Evolutionary conservation across 208 protist species (phyloP), one percentile per base, ranked within the genome.

Genomic region (Crithidia fasciculata): DNA sequence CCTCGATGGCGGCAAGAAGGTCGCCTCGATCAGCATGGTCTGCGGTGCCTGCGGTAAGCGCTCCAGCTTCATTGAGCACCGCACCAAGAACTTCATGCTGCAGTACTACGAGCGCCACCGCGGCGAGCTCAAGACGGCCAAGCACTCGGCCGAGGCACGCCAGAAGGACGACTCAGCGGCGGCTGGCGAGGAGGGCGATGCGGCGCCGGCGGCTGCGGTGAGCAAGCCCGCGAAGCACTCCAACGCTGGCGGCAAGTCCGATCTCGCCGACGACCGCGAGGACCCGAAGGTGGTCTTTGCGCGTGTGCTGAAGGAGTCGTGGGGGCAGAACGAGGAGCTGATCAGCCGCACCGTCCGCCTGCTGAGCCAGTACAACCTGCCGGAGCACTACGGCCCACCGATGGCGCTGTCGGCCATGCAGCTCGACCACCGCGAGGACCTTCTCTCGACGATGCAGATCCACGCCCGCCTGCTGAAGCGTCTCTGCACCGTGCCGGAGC

Each of bases 61-160:
- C 15, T 73, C 80, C 12, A 45, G 16, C 47, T 72, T 85, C 7
- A 60, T 73, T 16, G 80, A 83, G 13, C 59, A 93, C 41, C 85
- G 84, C 63, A 85, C 87, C 56, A 68, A 85, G 59, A 86, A 76
- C 4, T 76, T 84, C 63, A 83, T 96, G 78, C 41, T 70, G 4
- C 79, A 87, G 73, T 86, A 95, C 69, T 95, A 95, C 74, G 74
- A 78, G 9, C 94, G 93, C 72, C 82, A 93, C 71, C 86, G 85
- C 7, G 78, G 92, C 28, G 67, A 78, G 56, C 72, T 81, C 45
- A 82, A 83, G 70, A 75, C 64, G 36, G 78, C 72, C 60, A 90
- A 89, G 76, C 76, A 78, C 57, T 70, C 89, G 18, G 87, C 80
- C 41, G 85, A 87, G 61, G 74, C 69, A 13, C 54, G 55, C 37